Conservation (phyloP, 2,329 filamentous ascomycete genomes). For the Penicillium glabrum region DNA sequence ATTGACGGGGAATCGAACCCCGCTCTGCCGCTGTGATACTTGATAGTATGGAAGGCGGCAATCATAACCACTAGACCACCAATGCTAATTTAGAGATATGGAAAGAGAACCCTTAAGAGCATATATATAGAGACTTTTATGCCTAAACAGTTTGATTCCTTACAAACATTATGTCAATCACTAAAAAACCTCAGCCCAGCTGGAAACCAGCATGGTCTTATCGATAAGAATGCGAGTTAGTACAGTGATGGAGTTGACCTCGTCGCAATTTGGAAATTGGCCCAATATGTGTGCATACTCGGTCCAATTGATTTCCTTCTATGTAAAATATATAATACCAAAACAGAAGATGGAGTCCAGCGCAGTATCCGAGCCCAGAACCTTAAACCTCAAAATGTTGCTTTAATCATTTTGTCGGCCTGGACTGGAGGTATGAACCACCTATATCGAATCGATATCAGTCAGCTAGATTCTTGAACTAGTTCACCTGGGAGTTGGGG, state of each 20-base stretch:
- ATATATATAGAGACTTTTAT: neutral
- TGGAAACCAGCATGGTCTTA: neutral
- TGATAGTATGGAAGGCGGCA: neutral
- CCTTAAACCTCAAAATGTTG: neutral
- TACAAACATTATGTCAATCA: too few relatives aligned
- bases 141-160: neutral
- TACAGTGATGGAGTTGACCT: too few relatives aligned
- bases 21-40: neutral
- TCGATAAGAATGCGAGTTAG: neutral
- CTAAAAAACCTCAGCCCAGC: neutral
- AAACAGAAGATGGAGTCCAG: too few relatives aligned
- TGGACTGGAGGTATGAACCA: neutral
- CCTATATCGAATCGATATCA: neutral
- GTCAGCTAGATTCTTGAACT: neutral
- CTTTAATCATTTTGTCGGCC: neutral
- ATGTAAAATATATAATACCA: neutral
- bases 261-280: too few relatives aligned
- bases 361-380: too few relatives aligned
- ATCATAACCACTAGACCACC: neutral
- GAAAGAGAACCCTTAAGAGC: fast-evolving
- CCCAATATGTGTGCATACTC: too few relatives aligned
- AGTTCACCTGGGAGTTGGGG: neutral
- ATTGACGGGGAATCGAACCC: neutral
- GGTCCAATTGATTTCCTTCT: too few relatives aligned
- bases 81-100: neutral